Evolutionary conservation across 257 asterid genomes (phyloP), one percentile per base, ranked within the genome.

Genomic region (Nicotiana sylvestris): DNA sequence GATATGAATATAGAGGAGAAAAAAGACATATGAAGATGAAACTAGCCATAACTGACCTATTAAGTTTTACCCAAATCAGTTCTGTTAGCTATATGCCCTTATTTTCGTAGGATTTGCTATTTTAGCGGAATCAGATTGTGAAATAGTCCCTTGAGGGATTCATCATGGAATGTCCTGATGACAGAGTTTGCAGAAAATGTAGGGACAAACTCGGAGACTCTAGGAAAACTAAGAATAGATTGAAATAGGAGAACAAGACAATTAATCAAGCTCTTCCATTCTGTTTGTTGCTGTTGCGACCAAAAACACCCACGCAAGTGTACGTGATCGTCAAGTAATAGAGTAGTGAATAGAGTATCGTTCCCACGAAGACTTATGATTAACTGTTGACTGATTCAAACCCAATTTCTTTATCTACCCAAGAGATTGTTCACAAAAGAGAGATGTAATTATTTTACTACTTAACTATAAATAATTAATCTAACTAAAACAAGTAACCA

Each of bases 31-130:
- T 10, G n/a, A 33, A 70, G 79, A 46, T 72, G 37, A 72, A 72
- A 43, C 60, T 21, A 46, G 78, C 78, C 60, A 25, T 21, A 32
- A 69, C 77, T 32, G 32, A 39, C 43, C n/a, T 4, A 39, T 32
- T 69, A 69, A n/a, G 77, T 39, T 69, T 69, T 37, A n/a, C 33
- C 77, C 57, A n/a, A 70, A 39, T 70, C 78, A 70, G 53, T 39
- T 33, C 39, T 39, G n/a, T 57, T 39, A 21, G 43, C 58, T 57
- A n/a, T 30, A 70, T 70, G 57, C 18, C n/a, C 77, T 32, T 69
- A n/a, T 39, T 70, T 70, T 25, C 5, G 11, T 39, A 70, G 21
- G 78, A 21, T 70, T 1, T 30, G 39, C 30, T 21, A 8, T 35
- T 70, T 21, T 43, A 21, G 33, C 21, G 6, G 33, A 4, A 4